These are phyloP conservation scores for Lentinus brumalis DNA, from an alignment of 768 basidiomycete genomes.

Conservation along the genomic window DNA sequence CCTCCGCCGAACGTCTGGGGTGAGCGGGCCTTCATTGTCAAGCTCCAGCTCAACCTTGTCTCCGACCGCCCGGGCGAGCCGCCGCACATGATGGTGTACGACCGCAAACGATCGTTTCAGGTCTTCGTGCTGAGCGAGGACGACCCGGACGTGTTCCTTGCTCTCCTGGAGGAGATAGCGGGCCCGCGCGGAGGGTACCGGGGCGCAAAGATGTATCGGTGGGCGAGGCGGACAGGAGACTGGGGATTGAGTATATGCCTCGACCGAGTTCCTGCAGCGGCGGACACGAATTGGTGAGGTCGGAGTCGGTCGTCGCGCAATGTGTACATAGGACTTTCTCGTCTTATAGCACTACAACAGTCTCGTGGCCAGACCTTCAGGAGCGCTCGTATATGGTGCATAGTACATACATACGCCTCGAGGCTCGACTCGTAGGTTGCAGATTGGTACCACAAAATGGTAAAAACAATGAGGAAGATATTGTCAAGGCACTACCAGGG, in stretches of 20 bases:
- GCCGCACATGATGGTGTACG: slow-evolving; percentile 37
- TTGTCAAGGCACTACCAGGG: slow-evolving; percentile 12
- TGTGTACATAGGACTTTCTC: no score
- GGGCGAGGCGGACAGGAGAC: slow-evolving; percentile 28
- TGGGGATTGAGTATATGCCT: slow-evolving; percentile 26
- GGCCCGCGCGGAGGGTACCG: slow-evolving; percentile 22
- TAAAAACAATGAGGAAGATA: not conserved
- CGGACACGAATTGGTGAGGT: slow-evolving; percentile 21
- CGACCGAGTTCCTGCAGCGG: slow-evolving; percentile 19
- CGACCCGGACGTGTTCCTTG: slow-evolving; percentile 20
- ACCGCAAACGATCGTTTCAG: slow-evolving; percentile 42
- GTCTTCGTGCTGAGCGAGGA: slow-evolving; percentile 30
- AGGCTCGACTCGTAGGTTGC: no score
- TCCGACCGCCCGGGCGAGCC: not conserved
- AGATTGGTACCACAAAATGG: no score
- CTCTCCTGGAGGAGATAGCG: slow-evolving; percentile 21
- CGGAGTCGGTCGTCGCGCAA: no score
- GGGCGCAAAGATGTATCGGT: slow-evolving; percentile 32
- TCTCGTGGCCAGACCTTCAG: no score
- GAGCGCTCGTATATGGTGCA: no score
- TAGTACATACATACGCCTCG: no score
- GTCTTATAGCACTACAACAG: no score
- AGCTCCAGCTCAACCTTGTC: slow-evolving; percentile 33
- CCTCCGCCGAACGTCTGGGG: slow-evolving; percentile 36
- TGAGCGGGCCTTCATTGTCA: slow-evolving; percentile 41